Conservation (phyloP, 805 yeast species). For the Myxozyma geophila region DNA sequence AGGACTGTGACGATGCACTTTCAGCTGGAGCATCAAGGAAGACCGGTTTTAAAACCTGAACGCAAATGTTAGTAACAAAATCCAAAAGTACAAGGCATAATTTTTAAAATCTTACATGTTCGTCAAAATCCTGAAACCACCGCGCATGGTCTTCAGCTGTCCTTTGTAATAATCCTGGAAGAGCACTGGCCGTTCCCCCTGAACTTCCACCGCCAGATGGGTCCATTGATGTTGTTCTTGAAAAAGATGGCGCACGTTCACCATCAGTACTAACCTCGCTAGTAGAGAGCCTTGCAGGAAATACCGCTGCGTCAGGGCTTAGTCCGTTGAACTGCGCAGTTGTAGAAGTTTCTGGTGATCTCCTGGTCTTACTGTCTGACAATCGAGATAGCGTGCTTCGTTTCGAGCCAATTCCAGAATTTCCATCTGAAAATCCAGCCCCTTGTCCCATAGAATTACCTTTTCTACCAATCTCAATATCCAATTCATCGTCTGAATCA, state of each 20-base stretch:
- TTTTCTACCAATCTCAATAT: conserved; percentile 13
- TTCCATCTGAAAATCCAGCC: background rate
- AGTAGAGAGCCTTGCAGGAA: background rate
- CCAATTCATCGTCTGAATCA: conserved; percentile 49
- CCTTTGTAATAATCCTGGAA: conserved; percentile 25
- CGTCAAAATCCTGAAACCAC: conserved; percentile 95
- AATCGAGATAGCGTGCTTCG: background rate
- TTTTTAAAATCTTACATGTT: conserved; percentile 77
- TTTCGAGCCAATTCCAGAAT: background rate
- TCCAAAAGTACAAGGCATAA: conserved; percentile 49
- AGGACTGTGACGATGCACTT: background rate
- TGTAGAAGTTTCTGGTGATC: conserved; percentile 12
- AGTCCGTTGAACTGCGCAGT: conserved; percentile 1
- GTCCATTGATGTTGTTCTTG: conserved; percentile 27
- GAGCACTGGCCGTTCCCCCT: conserved; percentile 5
- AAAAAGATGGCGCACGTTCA: conserved; percentile 35
- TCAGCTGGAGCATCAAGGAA: conserved; percentile 20
- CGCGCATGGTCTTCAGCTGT: conserved; percentile 70
- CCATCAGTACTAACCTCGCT: background rate
- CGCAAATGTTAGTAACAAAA: background rate
- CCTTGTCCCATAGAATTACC: background rate
- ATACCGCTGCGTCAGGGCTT: background rate
- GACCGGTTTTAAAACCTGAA: conserved; percentile 33
- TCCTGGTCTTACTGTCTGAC: background rate
- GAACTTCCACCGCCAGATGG: conserved; percentile 10